Evolutionary conservation across 805 yeast genomes (phyloP), one percentile per base, ranked within the genome.

Genomic region (Barnettozyma populi): DNA sequence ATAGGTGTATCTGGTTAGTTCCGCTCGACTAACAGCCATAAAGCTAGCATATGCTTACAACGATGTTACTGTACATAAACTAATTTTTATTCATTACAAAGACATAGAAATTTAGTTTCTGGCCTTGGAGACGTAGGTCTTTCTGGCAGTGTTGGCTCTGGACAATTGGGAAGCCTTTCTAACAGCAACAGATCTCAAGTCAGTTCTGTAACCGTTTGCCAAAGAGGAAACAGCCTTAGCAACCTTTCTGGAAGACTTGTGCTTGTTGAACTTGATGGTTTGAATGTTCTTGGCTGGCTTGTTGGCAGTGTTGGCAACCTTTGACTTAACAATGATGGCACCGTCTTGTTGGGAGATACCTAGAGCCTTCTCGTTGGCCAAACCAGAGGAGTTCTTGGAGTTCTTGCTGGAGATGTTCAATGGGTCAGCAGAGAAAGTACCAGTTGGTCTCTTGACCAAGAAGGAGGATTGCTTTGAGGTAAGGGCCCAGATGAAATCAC

Each of bases 401-500:
- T 76, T 70, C 55, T 65, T 61, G 57, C 72, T 74, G 48, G 71
- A 61, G 55, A 68, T 65, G 71, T 74, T 75, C 57, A 75, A 65
- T 59, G 79, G 79, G 67, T 76, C 80, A 48, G 67, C 60, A 55
- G 79, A 74, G 63, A 73, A 67, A 51, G 57, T 62, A 49, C 64
- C 63, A 51, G 72, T 74, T 53, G 69, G 52, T 56, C 74, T 67
- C 73, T 73, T 74, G 54, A 75, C 77, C 50, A 75, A 66, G 72
- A 55, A 75, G 52, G 73, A 59, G 48, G 72, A 66, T 70, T 74
- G 67, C 57, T 65, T 59, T 57, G 75, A 73, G 68, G 76, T 67
- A 47, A 75, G 60, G 57, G 72, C 75, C 80, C 80, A 75, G 69
- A 75, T 63, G 50, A 75, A 69, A 57, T 75, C 80, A 72, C 64